These are phyloP conservation scores for Tetradesmus obliquus DNA, from an alignment of 139 green algal genomes.

Conservation along the genomic window DNA sequence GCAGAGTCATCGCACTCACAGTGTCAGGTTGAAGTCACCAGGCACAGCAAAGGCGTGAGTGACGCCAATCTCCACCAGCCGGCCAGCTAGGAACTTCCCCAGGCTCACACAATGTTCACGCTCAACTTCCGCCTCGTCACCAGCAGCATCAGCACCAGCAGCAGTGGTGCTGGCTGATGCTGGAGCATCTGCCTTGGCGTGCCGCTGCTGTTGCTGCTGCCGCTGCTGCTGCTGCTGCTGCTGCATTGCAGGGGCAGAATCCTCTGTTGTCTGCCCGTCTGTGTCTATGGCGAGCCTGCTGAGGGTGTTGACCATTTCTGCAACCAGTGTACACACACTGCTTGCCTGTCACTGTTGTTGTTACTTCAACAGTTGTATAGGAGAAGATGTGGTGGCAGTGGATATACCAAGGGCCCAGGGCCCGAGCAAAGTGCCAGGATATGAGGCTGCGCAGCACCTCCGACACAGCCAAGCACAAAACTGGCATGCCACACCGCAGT, in stretches of 20 bases:
- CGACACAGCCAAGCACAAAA: too few relatives aligned
- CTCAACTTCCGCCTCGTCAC: neutral
- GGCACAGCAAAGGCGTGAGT: constrained; percentile 51
- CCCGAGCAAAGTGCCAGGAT: too few relatives aligned
- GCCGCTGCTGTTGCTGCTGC: constrained; percentile 9
- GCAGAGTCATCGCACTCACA: neutral
- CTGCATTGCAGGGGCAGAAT: neutral
- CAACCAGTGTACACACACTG: neutral
- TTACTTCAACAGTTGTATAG: neutral
- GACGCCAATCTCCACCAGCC: constrained; percentile 64
- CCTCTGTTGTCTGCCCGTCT: neutral
- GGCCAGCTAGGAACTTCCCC: constrained; percentile 34
- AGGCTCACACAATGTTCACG: constrained; percentile 1
- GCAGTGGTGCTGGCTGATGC: neutral
- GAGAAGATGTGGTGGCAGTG: neutral
- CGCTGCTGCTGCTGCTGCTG: neutral
- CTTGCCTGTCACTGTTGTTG: neutral
- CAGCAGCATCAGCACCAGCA: neutral
- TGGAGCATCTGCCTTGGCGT: neutral
- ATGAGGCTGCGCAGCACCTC: too few relatives aligned
- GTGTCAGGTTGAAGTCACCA: constrained; percentile 66
- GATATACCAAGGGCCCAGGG: neutral
- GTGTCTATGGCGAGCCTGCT: neutral
- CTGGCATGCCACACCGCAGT: too few relatives aligned
- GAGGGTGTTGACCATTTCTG: neutral